Evolutionary conservation across 805 yeast genomes (phyloP).

Genomic region (Candida nonsorbophila): DNA sequence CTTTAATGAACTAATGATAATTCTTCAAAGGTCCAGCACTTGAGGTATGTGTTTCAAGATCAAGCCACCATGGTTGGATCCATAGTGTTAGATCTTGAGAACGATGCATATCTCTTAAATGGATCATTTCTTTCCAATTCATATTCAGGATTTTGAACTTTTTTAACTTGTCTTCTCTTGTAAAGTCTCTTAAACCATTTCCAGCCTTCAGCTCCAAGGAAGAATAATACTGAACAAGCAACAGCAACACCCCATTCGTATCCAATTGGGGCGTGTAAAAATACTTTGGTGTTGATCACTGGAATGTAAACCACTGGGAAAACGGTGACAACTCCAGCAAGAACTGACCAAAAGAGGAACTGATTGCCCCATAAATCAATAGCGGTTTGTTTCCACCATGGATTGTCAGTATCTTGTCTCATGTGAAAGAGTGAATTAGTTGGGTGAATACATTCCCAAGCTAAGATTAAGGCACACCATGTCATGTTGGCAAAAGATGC

Average conservation of each 20-base stretch:
- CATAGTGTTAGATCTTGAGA: slow-evolving; percentile 32
- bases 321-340: slow-evolving; percentile 30
- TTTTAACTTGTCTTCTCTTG: slow-evolving; percentile 13
- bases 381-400: slow-evolving; percentile 33
- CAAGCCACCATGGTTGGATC: slow-evolving; percentile 9
- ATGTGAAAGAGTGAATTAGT: slow-evolving; percentile 27
- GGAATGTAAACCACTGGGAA: slow-evolving; percentile 39
- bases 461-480: slow-evolving; percentile 36
- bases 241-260: slow-evolving; percentile 37
- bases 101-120: slow-evolving; percentile 34
- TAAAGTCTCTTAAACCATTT: slow-evolving; percentile 36
- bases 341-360: slow-evolving; percentile 32
- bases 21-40: slow-evolving; percentile 2
- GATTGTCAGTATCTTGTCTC: slow-evolving; percentile 29
- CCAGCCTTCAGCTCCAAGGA: slow-evolving; percentile 31
- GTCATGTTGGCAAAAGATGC: slow-evolving; percentile 35
- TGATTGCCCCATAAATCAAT: slow-evolving; percentile 31
- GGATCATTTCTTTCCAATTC: slow-evolving; percentile 37
- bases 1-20: background rate
- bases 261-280: slow-evolving; percentile 31
- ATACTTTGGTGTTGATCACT: slow-evolving; percentile 34
- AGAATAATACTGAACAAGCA: slow-evolving; percentile 23
- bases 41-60: slow-evolving; percentile 1
- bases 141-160: slow-evolving; percentile 24
- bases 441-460: slow-evolving; percentile 38